Base-by-base conservation (phyloP, 129 eudicot species). In the Flaveria linearis region DNA sequence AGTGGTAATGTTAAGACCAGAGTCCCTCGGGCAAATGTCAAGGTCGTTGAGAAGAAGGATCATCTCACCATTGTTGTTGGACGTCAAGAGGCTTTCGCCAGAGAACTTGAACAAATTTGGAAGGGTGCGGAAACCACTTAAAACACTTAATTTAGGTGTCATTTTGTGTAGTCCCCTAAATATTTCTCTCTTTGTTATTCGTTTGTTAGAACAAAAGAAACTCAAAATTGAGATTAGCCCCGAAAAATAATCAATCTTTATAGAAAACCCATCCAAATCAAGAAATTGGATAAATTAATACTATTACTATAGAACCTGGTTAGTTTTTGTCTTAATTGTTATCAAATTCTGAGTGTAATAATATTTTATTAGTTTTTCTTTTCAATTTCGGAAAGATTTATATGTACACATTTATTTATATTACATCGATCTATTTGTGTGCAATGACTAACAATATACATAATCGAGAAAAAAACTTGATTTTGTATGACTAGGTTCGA, bases 21-120 rank as follows among this genome's bases (percentile, higher is more conserved):
- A 70, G 76, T 93, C 43, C 91, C 97, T 8, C 84, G 93, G 3
- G 97, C 97, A 28, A 78, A 52, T 0, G 80, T 93, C 36, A 91
- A 83, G 73, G 82, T 93, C 0, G 45, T 93, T 33, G 87, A 88
- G 25, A 88, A 91, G 5, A 91, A 88, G 66, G 97, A 93, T 82
- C 98, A 93, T 70, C 81, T 93, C 56, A 93, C 98, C 73, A 89
- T 93, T 15, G 96, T 93, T 36, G 97, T 93, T 16, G 96, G 93
- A 25, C 88, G 96, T 58, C 97, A 93, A 72, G 67, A 87, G 81
- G 84, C 93, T 2, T 93, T 93, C 42, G 97, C 98, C 2, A 81
- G 90, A 58, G 97, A 93, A 82, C 98, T 93, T 12, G 97, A 93
- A 78, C 83, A 80, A 20, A 93, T 93, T 17, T 93, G 98, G 98